Evolutionary conservation across 805 yeast genomes (phyloP).

Genomic region (Clavispora carvajalis): DNA sequence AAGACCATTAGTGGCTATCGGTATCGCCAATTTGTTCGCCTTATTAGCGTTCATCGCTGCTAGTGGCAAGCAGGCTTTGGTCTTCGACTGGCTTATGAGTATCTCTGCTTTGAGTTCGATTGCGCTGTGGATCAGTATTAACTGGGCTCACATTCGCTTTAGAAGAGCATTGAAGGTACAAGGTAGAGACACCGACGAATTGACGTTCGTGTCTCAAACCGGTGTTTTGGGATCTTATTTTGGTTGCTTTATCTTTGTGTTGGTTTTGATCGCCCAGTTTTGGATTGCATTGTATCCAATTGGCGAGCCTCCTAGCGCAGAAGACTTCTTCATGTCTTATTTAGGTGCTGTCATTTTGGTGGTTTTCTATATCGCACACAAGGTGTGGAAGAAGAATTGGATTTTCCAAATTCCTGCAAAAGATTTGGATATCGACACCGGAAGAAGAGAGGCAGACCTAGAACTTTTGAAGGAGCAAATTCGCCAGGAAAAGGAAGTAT

Average conservation of each 20-base stretch:
- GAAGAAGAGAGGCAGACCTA: constrained; percentile 56
- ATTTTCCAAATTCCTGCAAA: constrained; percentile 36
- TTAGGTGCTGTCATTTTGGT: constrained; percentile 44
- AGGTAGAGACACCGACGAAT: constrained; percentile 33
- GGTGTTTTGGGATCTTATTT: constrained; percentile 33
- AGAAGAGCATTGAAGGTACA: constrained; percentile 55
- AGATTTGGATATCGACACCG: constrained; percentile 57
- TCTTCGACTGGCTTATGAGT: constrained; percentile 75
- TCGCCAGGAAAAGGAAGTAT: constrained; percentile 16
- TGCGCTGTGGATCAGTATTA: constrained; percentile 75
- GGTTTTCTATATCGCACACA: constrained; percentile 40
- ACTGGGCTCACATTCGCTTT: constrained; percentile 61
- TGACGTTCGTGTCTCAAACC: constrained; percentile 33
- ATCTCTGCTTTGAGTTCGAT: constrained; percentile 72
- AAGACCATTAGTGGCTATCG: constrained; percentile 69
- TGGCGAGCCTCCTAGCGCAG: constrained; percentile 29
- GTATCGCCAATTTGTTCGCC: constrained; percentile 49
- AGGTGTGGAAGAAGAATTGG: constrained; percentile 44
- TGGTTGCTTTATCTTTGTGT: constrained; percentile 26
- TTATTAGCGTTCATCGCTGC: constrained; percentile 61
- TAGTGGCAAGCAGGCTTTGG: constrained; percentile 47
- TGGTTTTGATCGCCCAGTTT: constrained; percentile 38
- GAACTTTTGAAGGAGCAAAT: constrained; percentile 46
- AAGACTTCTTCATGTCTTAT: constrained; percentile 40
- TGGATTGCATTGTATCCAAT: constrained; percentile 39